phyloP scores from a whole-genome alignment of 495 filamentous ascomycete genomes.

The Trichoderma orchidacearum region DNA sequence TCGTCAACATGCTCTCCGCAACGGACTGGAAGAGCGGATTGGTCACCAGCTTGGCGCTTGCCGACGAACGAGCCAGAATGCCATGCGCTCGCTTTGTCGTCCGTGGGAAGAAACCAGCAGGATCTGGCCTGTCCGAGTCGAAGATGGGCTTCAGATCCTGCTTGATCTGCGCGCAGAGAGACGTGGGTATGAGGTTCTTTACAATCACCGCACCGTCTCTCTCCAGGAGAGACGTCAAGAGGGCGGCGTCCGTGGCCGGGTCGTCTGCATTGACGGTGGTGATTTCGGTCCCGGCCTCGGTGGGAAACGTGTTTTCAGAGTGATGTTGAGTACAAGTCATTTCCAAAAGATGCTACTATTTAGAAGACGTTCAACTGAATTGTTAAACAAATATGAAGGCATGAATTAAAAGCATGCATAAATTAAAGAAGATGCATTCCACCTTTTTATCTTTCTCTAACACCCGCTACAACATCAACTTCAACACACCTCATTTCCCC shows the following conservation, averaged over 20 bases:
- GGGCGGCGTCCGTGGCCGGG: not conserved
- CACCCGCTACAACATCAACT: not conserved
- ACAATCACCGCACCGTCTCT: constrained; percentile 13
- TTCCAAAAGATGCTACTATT: not conserved
- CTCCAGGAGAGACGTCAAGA: not conserved
- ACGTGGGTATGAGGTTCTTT: constrained; percentile 10
- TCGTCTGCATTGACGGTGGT: not conserved
- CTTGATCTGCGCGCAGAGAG: constrained; percentile 12
- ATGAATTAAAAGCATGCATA: too few relatives aligned
- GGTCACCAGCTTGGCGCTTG: constrained; percentile 3
- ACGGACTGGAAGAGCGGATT: constrained; percentile 2
- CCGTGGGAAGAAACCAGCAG: constrained; percentile 8
- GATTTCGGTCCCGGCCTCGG: not conserved
- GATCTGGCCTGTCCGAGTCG: constrained; percentile 12
- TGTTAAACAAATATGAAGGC: too few relatives aligned
- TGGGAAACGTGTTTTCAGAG: not conserved
- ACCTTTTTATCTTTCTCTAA: not conserved
- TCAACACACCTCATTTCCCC: not conserved
- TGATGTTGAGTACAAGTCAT: not conserved
- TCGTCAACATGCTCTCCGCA: constrained; percentile 1
- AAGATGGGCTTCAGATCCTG: constrained; percentile 13
- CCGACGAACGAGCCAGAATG: not conserved
- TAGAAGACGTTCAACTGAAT: too few relatives aligned
- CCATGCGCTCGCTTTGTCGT: constrained; percentile 3
- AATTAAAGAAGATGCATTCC: not conserved